Evolutionary conservation across 768 basidiomycete species (phyloP).

Genomic region (Tephrocybe sp.): DNA sequence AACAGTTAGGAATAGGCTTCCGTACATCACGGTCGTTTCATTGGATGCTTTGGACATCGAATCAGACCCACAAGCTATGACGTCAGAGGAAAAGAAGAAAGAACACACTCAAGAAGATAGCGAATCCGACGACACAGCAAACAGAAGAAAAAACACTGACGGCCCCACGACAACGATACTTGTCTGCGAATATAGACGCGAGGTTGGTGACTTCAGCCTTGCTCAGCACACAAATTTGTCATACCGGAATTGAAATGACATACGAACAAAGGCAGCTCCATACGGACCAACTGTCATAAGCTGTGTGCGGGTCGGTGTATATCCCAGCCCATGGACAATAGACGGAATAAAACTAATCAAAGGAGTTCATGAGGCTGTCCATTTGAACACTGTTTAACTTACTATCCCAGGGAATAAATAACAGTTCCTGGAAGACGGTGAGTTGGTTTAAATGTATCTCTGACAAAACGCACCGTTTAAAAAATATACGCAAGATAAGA

Average conservation of each 20-base stretch:
- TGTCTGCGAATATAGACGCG: slow-evolving; percentile 42
- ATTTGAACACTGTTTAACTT: background rate
- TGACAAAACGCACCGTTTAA: background rate
- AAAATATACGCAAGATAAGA: background rate
- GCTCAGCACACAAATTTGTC: background rate
- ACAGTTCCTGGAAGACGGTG: background rate
- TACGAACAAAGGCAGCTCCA: background rate
- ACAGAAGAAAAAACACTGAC: slow-evolving; percentile 41
- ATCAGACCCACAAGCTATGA: slow-evolving; percentile 17
- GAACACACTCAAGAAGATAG: slow-evolving; percentile 47
- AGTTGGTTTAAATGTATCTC: background rate
- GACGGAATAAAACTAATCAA: background rate
- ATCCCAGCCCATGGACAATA: background rate
- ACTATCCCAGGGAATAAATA: background rate
- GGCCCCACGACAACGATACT: slow-evolving; percentile 46
- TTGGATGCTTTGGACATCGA: slow-evolving; percentile 28
- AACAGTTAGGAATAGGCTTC: slow-evolving; percentile 53
- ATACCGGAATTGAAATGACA: background rate
- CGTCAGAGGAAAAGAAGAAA: background rate
- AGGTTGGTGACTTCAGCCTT: slow-evolving; percentile 24
- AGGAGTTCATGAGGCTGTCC: background rate
- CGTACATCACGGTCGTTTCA: slow-evolving; percentile 37
- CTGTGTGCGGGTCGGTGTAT: background rate
- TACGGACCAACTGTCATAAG: background rate
- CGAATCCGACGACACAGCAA: slow-evolving; percentile 47